Evolutionary conservation across 1,284 basidiomycete genomes (phyloP), one percentile per base, ranked within the genome.

Genomic region (Schizopora paradoxa): DNA sequence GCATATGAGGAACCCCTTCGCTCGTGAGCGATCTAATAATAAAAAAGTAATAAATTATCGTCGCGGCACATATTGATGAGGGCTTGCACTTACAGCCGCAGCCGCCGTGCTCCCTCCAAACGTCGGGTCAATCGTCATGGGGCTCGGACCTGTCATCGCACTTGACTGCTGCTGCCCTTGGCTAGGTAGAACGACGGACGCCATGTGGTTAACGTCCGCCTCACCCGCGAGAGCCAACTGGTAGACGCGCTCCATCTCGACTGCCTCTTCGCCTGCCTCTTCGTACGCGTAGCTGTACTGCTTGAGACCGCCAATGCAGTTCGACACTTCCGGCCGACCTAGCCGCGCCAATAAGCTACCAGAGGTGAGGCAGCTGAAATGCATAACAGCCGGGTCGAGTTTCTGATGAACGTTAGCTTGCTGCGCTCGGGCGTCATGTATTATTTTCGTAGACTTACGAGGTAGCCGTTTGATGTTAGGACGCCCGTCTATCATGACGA

Each of bases 281-380:
- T 91, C 91, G 56, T 89, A 89, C 14, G 86, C 83, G 56, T 81
- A 77, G 56, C 81, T 85, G 61, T 94, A 94, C 65, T 96, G 93
- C 56, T 86, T 76, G 35, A 96, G 71, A 4, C 86, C 93, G 6
- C 74, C 77, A 55, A 94, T 82, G 60, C 91, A 92, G 56, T 85
- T 84, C 45, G 74, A 66, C 19, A 87, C 86, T 65, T 95, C 92
- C 3, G 80, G 79, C 16, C 86, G 79, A 4, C 84, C 88, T 25
- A 86, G 67, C n/a, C 80, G 74, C 2, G 89, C 91, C 43, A 94
- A 76, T n/a, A 90, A 69, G 41, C 74, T 77, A 10, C 91, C 91
- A 0, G 90, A 85, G 50, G 88, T 82, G 53, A 86, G 86, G 58
- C 88, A 84, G 54, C 81, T 81, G 55, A 87, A 84, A 54, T 89